Percentiles rank a stretch among this genome's conserved stretches.
Evolutionary conservation across 768 basidiomycete species (phyloP).

Genomic region (Agrocybe praecox): DNA sequence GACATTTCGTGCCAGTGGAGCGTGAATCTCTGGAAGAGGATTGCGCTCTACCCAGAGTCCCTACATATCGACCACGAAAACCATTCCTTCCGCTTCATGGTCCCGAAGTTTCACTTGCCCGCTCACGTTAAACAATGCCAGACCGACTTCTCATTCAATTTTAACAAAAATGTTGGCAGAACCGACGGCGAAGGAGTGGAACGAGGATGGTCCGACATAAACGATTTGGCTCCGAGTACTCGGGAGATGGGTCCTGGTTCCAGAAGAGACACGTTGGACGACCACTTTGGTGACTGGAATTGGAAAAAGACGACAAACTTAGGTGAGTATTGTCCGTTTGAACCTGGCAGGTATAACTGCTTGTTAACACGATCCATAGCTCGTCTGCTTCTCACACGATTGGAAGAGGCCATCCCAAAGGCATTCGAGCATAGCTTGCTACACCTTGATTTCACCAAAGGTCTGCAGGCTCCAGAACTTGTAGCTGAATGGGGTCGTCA

Average conservation of each 20-base stretch:
- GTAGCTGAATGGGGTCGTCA: neutral
- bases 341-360: too few species aligned
- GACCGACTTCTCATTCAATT: neutral
- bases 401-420: neutral
- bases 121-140: neutral
- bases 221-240: neutral
- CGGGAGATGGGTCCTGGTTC: neutral
- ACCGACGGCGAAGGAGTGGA: neutral
- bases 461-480: neutral
- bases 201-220: neutral
- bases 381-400: neutral
- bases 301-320: neutral
- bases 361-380: too few species aligned
- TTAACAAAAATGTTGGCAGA: neutral
- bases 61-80: neutral
- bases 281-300: neutral
- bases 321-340: too few species aligned
- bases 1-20: neutral
- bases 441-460: neutral
- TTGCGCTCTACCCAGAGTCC: neutral
- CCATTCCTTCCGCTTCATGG: neutral
- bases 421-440: neutral
- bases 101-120: neutral
- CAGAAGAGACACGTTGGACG: neutral
- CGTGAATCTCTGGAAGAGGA: neutral